Base-by-base conservation (phyloP, 1,139 yeast genomes). In the Suhomyces wounanorum region DNA sequence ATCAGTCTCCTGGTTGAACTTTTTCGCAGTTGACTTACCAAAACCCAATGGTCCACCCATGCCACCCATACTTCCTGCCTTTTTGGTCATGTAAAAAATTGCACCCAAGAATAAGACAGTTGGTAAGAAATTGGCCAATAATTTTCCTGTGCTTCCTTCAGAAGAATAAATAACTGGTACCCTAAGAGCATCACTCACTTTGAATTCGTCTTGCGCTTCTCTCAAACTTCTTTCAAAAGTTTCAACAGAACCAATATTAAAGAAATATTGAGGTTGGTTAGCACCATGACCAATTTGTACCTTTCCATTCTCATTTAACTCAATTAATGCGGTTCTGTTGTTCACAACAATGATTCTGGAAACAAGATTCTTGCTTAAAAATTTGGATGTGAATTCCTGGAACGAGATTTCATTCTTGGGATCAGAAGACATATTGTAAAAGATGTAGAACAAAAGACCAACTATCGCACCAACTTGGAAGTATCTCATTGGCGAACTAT, bases 221-320 rank as follows among this genome's bases (percentile, higher is more conserved):
- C 85, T 89, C 65, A 95, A 76, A 57, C 86, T 87, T 52, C 86
- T 84, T 70, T 95, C 99, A 69, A 95, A 94, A n/a, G 85, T 76
- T 60, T 91, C 97, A 23, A 92, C 84, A 0, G 96, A 89, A 6
- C 99, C 99, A 62, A 95, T 90, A 42, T 89, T 84, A 72, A 95
- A 95, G 51, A 65, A 66, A 51, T 62, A 70, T 17, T 44, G 43
- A 31, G 43, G 23, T 13, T 16, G 25, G 28, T 58, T 55, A 5
- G 59, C 61, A 13, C 50, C 52, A 30, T 59, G 57, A 35, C 62
- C 55, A 50, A 60, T 65, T 49, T 71, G 75, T 6, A 65, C 57
- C 48, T 62, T 61, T 10, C 78, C 80, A 43, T 62, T 60, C 9
- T 73, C 77, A 57, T 71, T 75, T 50, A 77, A 64, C 53, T 75